Evolutionary conservation across 805 yeast species (phyloP), one percentile per base, ranked within the genome.

Genomic region (Candida mattraensis): DNA sequence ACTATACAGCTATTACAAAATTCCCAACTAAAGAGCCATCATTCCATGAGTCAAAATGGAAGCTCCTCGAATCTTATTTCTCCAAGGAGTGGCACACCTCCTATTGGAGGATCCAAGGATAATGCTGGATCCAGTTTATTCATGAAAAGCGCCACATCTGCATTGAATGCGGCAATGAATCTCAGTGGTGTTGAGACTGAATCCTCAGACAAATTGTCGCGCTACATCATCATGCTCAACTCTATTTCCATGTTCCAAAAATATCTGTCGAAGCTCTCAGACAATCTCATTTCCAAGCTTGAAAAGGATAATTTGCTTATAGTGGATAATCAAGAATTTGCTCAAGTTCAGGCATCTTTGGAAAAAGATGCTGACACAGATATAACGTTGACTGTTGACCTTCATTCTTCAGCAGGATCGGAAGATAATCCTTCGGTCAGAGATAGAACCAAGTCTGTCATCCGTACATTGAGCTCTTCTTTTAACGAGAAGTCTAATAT

Each of bases 181-280:
- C 44, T 59, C 30, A 57, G 58, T n/a, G 58, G 58, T 15, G 43
- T 60, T 5, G 71, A 66, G 20, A 72, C 72, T 30, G 71, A 74
- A 7, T 67, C 64, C 39, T 59, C 62, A 30, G 63, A 70, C 4
- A 70, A 75, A 39, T 57, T 85, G 11, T 70, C 76, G 20, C 75
- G 74, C 11, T 88, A 78, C 53, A 62, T 87, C 25, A 64, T 85
- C 1, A 75, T 82, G 40, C 64, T 88, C 40, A 89, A 91, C 59
- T 80, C 94, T 2, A 66, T 88, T 4, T 77, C 82, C 8, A 62
- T 80, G 27, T 79, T 84, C 16, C 70, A 74, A 15, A 69, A 65
- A 6, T 84, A 86, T 51, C 66, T 84, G 21, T 56, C 61, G 9
- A 76, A 74, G 39, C 60, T 86, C 24, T 47, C 79, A 7, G 61